phyloP scores from a whole-genome alignment of 2,329 filamentous ascomycete species.

The Pestalotiopsis sp. region DNA sequence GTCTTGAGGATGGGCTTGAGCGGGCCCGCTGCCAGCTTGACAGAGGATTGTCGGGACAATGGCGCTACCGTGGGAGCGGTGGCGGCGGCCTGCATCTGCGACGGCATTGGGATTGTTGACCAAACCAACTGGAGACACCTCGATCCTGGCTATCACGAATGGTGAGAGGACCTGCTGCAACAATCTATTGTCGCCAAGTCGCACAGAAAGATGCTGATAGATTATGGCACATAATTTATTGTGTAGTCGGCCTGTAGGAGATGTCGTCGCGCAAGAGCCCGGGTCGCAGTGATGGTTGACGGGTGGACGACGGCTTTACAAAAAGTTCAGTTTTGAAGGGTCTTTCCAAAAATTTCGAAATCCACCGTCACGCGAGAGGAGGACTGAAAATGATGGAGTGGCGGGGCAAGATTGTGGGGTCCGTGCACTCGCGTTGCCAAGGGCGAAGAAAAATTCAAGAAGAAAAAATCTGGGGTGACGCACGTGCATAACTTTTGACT shows the following conservation, averaged over 20 bases:
- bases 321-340: not conserved
- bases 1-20: constrained; percentile 57
- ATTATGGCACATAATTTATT: not conserved
- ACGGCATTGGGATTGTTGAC: constrained; percentile 4
- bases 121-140: not conserved
- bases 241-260: not conserved
- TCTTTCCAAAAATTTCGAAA: constrained; percentile 10
- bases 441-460: not conserved
- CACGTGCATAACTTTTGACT: too few relatives aligned
- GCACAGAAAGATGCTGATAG: not conserved
- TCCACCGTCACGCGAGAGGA: not conserved
- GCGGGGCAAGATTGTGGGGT: constrained; percentile 1
- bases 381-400: not conserved
- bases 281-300: not conserved
- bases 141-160: not conserved
- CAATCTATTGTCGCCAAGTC: not conserved
- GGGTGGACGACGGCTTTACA: not conserved
- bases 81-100: constrained; percentile 23
- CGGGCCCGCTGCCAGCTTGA: constrained; percentile 38
- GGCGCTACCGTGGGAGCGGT: constrained; percentile 26
- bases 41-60: constrained; percentile 24
- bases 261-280: not conserved
- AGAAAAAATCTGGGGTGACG: not conserved
- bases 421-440: constrained; percentile 8
- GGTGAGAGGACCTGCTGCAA: not conserved